phyloP scores from a whole-genome alignment of 306 rosid genomes.

The Phaseolus lunatus region DNA sequence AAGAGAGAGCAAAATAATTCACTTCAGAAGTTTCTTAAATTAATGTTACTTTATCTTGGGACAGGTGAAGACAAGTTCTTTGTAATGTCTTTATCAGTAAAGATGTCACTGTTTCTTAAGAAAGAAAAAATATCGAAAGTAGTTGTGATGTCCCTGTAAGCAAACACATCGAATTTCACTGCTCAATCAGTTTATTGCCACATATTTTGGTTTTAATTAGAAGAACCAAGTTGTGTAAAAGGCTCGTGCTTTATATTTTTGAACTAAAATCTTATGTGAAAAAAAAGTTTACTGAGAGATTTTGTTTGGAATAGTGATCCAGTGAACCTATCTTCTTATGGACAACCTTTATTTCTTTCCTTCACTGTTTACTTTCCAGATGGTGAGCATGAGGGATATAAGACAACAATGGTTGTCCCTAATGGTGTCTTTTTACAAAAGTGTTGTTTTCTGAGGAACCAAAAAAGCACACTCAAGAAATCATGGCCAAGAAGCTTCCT shows the following conservation, averaged over 20 bases:
- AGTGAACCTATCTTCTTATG: background rate
- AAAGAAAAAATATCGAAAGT: background rate
- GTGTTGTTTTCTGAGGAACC: background rate
- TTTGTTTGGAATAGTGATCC: too few species aligned
- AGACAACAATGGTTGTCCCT: background rate
- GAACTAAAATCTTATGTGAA: background rate
- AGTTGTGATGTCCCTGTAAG: conserved; percentile 24
- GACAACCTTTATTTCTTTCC: background rate
- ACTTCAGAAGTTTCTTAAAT: conserved; percentile 8
- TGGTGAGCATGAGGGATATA: conserved; percentile 18
- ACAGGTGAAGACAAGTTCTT: conserved; percentile 4
- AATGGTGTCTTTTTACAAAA: background rate
- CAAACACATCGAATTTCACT: conserved; percentile 12
- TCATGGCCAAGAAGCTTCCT: conserved; percentile 1
- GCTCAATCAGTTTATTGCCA: background rate
- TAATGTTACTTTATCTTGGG: conserved; percentile 20
- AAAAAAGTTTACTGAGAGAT: background rate
- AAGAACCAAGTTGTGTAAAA: background rate
- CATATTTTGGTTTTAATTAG: background rate
- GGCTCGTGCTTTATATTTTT: background rate
- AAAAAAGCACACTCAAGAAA: background rate
- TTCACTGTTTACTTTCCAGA: conserved; percentile 7
- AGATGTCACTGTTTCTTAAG: background rate
- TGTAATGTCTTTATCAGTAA: background rate
- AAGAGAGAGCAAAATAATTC: background rate